Percentiles rank a stretch among this genome's conserved stretches.
Conservation (phyloP, 2,329 filamentous ascomycete species). For the Pseudocercospora ulei region DNA sequence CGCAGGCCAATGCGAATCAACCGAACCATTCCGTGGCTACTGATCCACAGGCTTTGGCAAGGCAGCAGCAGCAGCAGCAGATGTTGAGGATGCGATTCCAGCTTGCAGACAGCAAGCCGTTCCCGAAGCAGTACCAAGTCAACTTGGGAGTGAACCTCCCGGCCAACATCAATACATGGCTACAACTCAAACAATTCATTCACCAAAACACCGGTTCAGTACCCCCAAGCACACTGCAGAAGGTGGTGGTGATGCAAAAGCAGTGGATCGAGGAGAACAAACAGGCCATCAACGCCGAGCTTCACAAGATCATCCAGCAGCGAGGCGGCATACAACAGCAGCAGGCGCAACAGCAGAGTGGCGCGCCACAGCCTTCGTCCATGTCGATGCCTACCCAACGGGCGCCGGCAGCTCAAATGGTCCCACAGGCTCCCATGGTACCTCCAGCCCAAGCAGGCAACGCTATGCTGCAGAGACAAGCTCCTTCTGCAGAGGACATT, state of each 20-base stretch:
- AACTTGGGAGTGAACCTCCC: constrained; percentile 35
- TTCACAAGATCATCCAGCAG: constrained; percentile 37
- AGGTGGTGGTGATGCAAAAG: constrained; percentile 31
- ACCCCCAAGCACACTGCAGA: constrained; percentile 37
- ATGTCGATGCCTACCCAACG: constrained; percentile 22
- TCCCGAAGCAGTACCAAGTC: constrained; percentile 16
- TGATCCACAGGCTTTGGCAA: constrained; percentile 14
- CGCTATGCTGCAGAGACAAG: constrained; percentile 18
- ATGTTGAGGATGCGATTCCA: constrained; percentile 13
- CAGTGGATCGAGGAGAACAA: constrained; percentile 25
- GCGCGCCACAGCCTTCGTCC: constrained; percentile 3
- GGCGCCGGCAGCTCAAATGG: constrained; percentile 38
- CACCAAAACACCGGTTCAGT: constrained; percentile 40
- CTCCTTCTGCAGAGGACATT: constrained; percentile 34
- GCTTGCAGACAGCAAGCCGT: constrained; percentile 19
- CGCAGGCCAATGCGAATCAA: constrained; percentile 12
- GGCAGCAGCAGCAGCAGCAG: constrained; percentile 17
- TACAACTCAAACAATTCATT: constrained; percentile 48
- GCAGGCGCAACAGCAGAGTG: constrained; percentile 31
- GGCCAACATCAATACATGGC: constrained; percentile 47
- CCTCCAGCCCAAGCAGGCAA: constrained; percentile 16
- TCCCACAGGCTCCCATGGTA: constrained; percentile 26
- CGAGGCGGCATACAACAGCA: constrained; percentile 30
- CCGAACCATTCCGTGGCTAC: constrained; percentile 13
- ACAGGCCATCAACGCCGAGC: constrained; percentile 20